Base-by-base conservation (phyloP, 169 alveolate species). In the Plasmodium vinckei region DNA sequence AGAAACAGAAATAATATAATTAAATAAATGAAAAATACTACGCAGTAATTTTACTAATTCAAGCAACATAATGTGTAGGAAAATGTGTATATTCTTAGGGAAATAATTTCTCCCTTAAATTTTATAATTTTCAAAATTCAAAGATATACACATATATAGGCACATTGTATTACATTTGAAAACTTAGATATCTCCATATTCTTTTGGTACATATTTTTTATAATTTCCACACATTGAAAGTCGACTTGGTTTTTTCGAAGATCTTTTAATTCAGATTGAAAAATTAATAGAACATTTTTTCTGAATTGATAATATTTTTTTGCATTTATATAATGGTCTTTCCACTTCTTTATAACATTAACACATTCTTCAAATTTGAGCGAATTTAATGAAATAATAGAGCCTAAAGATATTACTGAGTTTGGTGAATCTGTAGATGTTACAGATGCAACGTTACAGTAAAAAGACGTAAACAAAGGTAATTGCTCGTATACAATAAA, bases 401-500 rank as follows among this genome's bases (percentile, higher is more conserved):
- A 65, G 0, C 84, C 82, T 5, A 67, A 51, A 13, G 59, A 12
- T 51, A 15, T 15, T 51, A 15, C 59, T 15, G 59, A 9, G 23
- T 12, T 15, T 51, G 59, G 0, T 51, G 59, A 12, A 12, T 12
- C n/a, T 7, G 10, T 5, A 13, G 59, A 13, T 15, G 59, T 51
- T 15, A 51, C n/a, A 15, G 90, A 79, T 1, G 90, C 82, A 10
- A 79, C 27, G 13, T 51, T 54, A 47, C 68, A 67, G 17, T 65
- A 79, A 60, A 79, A 79, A 46, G 90, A 79, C 1, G 90, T 79
- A 49, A 67, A 79, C 53, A 64, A 54, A 27, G 90, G 90, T 33
- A 79, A 79, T 60, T 79, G 90, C 46, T 67, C 82, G 53, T 79
- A 79, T 15, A 79, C 90, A 51, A 79, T 79, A 42, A 79, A 79